These are phyloP conservation scores for Verticillium zaregamsianum DNA, from an alignment of 2,329 filamentous ascomycete genomes.

Conservation along the genomic window DNA sequence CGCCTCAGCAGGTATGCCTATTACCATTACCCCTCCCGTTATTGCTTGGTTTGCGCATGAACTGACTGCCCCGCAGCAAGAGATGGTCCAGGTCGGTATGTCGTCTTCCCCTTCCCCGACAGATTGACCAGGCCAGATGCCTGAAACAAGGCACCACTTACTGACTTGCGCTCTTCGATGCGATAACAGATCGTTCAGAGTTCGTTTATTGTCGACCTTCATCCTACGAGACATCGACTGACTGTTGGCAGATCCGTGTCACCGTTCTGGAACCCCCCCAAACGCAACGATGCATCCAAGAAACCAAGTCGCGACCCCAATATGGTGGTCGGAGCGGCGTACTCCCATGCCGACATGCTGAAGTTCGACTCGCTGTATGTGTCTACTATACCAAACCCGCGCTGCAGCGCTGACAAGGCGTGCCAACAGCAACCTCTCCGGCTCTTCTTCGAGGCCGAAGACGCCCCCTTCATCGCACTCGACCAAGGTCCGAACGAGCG, in stretches of 20 bases:
- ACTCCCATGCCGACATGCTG: slow-evolving; percentile 93
- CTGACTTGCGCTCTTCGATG: slow-evolving; percentile 12
- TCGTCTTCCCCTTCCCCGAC: slow-evolving; percentile 14
- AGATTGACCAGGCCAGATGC: neutral
- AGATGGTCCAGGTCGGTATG: slow-evolving; percentile 99
- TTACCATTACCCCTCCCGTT: neutral
- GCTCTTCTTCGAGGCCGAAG: slow-evolving; percentile 60
- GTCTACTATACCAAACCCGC: neutral
- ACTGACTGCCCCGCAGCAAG: slow-evolving; percentile 55
- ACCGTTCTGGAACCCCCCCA: slow-evolving; percentile 77
- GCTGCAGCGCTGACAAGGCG: slow-evolving; percentile 6
- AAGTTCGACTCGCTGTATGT: slow-evolving; percentile 77
- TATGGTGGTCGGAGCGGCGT: slow-evolving; percentile 87
- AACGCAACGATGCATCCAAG: slow-evolving; percentile 48
- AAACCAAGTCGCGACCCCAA: slow-evolving; percentile 56
- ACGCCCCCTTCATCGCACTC: slow-evolving; percentile 67
- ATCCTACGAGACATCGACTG: slow-evolving; percentile 13
- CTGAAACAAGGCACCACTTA: neutral
- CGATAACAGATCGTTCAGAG: slow-evolving; percentile 55
- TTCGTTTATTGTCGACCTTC: slow-evolving; percentile 34
- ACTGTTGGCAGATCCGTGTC: slow-evolving; percentile 65
- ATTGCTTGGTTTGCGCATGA: slow-evolving; percentile 10
- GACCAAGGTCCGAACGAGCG: slow-evolving; percentile 47
- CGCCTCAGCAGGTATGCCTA: slow-evolving; percentile 62
- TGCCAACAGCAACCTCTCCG: slow-evolving; percentile 51